Evolutionary conservation across 2,329 filamentous ascomycete genomes (phyloP), one percentile per base, ranked within the genome.

Genomic region (Dryadomyces sulphureus): DNA sequence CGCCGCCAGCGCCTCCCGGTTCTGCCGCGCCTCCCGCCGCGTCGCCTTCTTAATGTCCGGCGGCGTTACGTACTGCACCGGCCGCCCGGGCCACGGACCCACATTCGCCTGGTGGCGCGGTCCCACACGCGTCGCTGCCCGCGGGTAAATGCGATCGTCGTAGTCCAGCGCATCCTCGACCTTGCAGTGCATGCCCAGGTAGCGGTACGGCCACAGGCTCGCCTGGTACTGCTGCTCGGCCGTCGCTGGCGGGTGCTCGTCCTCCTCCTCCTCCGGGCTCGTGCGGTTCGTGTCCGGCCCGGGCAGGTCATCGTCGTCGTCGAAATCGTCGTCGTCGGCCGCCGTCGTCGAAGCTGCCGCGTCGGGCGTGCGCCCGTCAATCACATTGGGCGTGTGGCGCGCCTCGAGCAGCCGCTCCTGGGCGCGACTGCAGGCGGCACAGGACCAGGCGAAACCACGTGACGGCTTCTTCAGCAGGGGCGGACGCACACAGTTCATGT

Each of bases 391-490:
- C 0, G 88, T 94, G 59, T 93, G 82, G 48, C 88, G 81, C 49
- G 88, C 87, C 67, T 96, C 89, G 24, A 95, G 69, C 62, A 85
- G 93, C 55, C 85, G 80, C 63, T 96, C 92, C 60, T 94, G 89
- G n/a, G 87, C 89, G 56, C 90, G 81, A 62, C 88, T 95, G 64
- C 92, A 98, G 49, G 90, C 84, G 46, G 86, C 92, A 62, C 92
- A 98, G 25, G 92, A 90, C 92, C 92, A 98, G 5, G 88, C 92
- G 65, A 98, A 98, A 35, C 92, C 92, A 62, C 92, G 82, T 41
- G 90, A 94, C 19, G 92, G 92, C 64, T 98, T 98, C 64, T 95
- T 98, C 45, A 88, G 73, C 51, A 98, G 65, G 34, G 89, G 87
- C 36, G 92, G 92, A 50, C 84, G 82, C 47, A 98, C 92, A 62